Conservation (phyloP, 164 flowering plant species). For the Litsea cubeba region DNA sequence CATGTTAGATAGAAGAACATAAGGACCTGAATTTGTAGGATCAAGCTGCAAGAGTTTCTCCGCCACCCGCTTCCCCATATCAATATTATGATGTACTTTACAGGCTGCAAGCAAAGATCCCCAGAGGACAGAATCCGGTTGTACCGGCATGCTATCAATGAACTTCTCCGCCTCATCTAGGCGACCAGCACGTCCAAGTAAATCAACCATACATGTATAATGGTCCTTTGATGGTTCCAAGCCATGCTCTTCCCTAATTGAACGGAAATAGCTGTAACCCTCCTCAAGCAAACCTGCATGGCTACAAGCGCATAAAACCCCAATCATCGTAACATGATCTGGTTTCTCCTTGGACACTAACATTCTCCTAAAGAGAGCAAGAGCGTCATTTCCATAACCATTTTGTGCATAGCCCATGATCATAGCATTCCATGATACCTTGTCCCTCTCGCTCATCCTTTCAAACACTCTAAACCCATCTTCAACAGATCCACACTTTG, state of each 20-base stretch:
- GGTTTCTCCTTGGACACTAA: slow-evolving; percentile 17
- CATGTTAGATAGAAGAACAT: slow-evolving; percentile 28
- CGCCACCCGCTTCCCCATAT: slow-evolving; percentile 20
- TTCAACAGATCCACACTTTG: slow-evolving; percentile 21
- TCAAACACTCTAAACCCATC: slow-evolving; percentile 20
- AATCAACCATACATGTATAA: slow-evolving; percentile 28
- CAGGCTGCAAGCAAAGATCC: slow-evolving; percentile 26
- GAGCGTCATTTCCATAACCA: slow-evolving; percentile 21
- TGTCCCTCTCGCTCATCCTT: slow-evolving; percentile 19
- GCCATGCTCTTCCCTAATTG: slow-evolving; percentile 16
- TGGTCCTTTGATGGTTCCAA: slow-evolving; percentile 24
- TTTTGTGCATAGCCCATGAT: slow-evolving; percentile 27
- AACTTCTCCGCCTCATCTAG: slow-evolving; percentile 19
- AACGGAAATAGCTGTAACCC: slow-evolving; percentile 14
- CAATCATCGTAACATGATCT: slow-evolving; percentile 27
- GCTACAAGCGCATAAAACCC: slow-evolving; percentile 27
- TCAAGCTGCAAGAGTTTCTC: slow-evolving; percentile 26
- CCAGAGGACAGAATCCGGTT: slow-evolving; percentile 24
- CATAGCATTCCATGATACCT: slow-evolving; percentile 30
- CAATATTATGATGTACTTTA: slow-evolving; percentile 19
- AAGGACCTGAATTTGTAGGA: slow-evolving; percentile 25
- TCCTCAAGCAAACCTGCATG: slow-evolving; percentile 24
- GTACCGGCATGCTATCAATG: slow-evolving; percentile 18
- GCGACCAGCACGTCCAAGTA: slow-evolving; percentile 26
- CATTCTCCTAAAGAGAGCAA: slow-evolving; percentile 18